Evolutionary conservation across 495 filamentous ascomycete genomes (phyloP).

Genomic region (Cercophora samala): DNA sequence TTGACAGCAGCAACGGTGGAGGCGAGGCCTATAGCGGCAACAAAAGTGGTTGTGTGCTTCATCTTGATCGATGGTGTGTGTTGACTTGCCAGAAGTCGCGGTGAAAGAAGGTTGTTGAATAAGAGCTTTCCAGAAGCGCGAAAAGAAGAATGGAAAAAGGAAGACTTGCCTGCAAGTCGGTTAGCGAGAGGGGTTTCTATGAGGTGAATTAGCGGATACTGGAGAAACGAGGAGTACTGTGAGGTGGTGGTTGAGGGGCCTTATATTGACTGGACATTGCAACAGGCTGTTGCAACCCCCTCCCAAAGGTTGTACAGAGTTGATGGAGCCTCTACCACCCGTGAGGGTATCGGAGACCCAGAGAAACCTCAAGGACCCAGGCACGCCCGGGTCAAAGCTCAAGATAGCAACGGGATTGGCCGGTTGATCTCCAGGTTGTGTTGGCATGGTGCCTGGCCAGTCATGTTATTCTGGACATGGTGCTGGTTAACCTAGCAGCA

Average conservation of each 20-base stretch:
- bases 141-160: background rate
- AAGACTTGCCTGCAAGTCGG: conserved; percentile 1
- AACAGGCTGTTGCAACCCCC: background rate
- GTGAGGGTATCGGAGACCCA: background rate
- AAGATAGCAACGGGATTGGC: background rate
- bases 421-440: background rate
- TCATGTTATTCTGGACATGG: no score
- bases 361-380: background rate
- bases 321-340: no score
- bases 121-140: conserved; percentile 1
- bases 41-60: background rate
- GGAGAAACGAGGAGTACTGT: background rate
- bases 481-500: no score
- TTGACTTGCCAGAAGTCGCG: conserved; percentile 1
- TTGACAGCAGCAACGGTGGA: background rate
- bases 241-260: no score
- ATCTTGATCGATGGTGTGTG: background rate
- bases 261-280: background rate
- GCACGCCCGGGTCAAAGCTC: background rate
- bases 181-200: background rate
- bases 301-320: no score
- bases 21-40: background rate
- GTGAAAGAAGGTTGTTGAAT: background rate
- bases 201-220: background rate
- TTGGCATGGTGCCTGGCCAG: background rate